These are phyloP conservation scores for Plasmodium fragile DNA, from an alignment of 169 alveolate species.

Conservation along the genomic window DNA sequence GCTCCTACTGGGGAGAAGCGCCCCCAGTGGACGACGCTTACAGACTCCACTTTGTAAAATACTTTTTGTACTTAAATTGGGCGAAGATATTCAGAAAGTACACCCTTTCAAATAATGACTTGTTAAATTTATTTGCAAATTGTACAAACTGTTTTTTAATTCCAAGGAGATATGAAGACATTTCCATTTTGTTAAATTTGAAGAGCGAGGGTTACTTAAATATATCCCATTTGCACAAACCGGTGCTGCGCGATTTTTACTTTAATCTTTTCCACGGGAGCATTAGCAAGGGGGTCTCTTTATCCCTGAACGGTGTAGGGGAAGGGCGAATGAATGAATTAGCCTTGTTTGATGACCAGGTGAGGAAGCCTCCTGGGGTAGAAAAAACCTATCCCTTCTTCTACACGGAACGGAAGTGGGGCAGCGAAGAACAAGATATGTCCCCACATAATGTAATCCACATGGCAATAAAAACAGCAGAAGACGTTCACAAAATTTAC, in stretches of 20 bases:
- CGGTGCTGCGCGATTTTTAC: slow-evolving; percentile 36
- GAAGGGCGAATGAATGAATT: neutral
- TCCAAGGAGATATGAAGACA: slow-evolving; percentile 69
- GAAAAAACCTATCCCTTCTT: neutral
- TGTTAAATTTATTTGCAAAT: slow-evolving; percentile 40
- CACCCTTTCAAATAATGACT: slow-evolving; percentile 54
- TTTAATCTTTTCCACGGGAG: slow-evolving; percentile 32
- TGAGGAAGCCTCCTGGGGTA: neutral
- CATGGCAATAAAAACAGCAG: neutral
- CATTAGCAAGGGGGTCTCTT: neutral
- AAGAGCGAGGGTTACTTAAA: slow-evolving; percentile 32
- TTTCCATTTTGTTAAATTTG: slow-evolving; percentile 32
- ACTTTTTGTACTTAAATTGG: slow-evolving; percentile 60
- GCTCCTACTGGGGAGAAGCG: neutral
- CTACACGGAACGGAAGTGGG: neutral
- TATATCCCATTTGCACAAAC: slow-evolving; percentile 18
- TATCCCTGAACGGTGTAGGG: neutral
- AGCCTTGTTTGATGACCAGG: neutral
- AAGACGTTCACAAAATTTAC: slow-evolving; percentile 39
- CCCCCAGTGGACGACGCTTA: slow-evolving; percentile 23
- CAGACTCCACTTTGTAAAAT: slow-evolving; percentile 63
- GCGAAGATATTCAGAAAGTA: slow-evolving; percentile 35
- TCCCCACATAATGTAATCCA: neutral
- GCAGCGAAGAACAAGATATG: neutral
- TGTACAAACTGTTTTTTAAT: slow-evolving; percentile 49